Evolutionary conservation across 345 rosid species (phyloP).

Genomic region (Pistacia atlantica): DNA sequence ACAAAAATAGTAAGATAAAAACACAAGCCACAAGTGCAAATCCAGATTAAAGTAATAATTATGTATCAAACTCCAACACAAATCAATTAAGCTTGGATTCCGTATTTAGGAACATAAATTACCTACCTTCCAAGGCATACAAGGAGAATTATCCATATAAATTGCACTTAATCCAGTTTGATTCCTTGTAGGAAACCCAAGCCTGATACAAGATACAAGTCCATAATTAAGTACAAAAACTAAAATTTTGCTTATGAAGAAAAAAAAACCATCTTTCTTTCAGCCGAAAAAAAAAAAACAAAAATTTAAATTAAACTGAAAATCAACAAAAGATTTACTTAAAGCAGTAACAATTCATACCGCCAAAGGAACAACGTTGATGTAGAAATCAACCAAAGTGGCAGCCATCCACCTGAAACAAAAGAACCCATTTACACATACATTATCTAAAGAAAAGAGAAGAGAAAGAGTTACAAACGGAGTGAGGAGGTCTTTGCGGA

Average conservation of each 20-base stretch:
- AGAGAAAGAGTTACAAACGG: constrained; percentile 43
- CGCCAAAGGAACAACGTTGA: constrained; percentile 55
- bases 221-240: background rate
- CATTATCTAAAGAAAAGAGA: background rate
- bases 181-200: constrained; percentile 80
- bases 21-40: no score
- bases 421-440: background rate
- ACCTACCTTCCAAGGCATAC: constrained; percentile 66
- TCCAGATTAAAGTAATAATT: no score
- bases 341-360: constrained; percentile 34
- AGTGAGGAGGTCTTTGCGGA: constrained; percentile 68
- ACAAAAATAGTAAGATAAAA: no score
- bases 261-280: background rate
- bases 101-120: no score
- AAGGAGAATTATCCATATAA: constrained; percentile 65
- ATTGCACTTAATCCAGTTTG: constrained; percentile 40
- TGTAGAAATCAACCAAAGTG: constrained; percentile 72
- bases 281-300: background rate
- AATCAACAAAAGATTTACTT: background rate
- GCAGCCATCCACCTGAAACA: constrained; percentile 76
- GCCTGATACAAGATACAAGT: constrained; percentile 36
- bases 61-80: no score
- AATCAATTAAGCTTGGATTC: no score
- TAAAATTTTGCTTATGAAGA: background rate
- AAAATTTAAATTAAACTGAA: no score